A percentile compares a stretch with the other conserved stretches of the same genome.
phyloP scores from a whole-genome alignment of 1,139 yeast species.

The Pichia sp. region DNA sequence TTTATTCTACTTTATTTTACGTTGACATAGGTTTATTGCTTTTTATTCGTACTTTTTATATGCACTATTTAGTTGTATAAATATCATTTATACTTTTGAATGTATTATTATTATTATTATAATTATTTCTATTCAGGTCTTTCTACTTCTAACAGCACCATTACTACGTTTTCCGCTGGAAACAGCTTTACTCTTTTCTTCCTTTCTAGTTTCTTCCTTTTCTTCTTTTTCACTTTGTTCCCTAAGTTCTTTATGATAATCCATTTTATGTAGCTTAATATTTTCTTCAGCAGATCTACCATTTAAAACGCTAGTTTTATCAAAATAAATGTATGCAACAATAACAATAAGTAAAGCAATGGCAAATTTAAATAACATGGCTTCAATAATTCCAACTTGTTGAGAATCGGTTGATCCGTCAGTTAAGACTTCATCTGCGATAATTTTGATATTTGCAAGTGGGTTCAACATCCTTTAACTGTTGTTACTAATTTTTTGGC shows the following conservation, averaged over 20 bases:
- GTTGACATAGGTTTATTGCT: too few species aligned
- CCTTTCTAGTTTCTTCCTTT: background rate
- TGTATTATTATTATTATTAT: too few species aligned
- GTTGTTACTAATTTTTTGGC: too few species aligned
- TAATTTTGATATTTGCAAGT: slow-evolving; percentile 14
- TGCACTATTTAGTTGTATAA: too few species aligned
- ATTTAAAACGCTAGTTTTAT: slow-evolving; percentile 20
- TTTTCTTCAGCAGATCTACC: slow-evolving; percentile 21
- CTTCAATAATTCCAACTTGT: slow-evolving; percentile 14
- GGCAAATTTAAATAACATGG: slow-evolving; percentile 21
- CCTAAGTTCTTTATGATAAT: background rate
- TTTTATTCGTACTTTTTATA: too few species aligned
- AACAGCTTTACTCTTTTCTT: background rate
- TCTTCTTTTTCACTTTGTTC: slow-evolving; percentile 1
- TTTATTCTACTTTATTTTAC: too few species aligned
- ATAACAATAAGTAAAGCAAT: slow-evolving; percentile 21
- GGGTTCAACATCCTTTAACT: slow-evolving; percentile 15
- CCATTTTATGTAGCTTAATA: slow-evolving; percentile 4
- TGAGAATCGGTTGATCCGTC: slow-evolving; percentile 1
- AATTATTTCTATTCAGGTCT: background rate
- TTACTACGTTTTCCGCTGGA: background rate
- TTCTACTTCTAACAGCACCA: background rate
- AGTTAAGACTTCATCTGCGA: slow-evolving; percentile 12
- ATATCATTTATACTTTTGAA: too few species aligned
- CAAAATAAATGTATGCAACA: slow-evolving; percentile 20